A percentile compares a stretch with the other conserved stretches of the same genome.
phyloP scores from a whole-genome alignment of 352 stramenopile genomes.

The Pythium aquatile region DNA sequence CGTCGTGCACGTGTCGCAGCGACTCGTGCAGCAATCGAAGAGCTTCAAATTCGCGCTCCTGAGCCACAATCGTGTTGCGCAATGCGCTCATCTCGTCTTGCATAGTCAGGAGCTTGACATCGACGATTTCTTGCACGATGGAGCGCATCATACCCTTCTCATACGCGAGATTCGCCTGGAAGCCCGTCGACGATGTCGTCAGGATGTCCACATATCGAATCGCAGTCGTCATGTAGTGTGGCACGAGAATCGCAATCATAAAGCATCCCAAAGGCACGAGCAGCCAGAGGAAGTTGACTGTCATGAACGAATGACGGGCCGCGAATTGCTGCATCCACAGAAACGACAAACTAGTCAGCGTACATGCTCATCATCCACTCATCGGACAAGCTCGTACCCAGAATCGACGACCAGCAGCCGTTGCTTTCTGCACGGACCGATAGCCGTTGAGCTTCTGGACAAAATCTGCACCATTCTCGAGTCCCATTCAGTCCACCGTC shows the following conservation, averaged over 20 bases:
- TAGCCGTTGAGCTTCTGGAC: slow-evolving; percentile 19
- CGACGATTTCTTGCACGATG: slow-evolving; percentile 67
- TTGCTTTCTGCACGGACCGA: slow-evolving; percentile 26
- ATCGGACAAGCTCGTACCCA: slow-evolving; percentile 33
- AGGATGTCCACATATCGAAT: slow-evolving; percentile 73
- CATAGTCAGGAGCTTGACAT: slow-evolving; percentile 60
- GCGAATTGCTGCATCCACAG: slow-evolving; percentile 28
- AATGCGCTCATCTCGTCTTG: slow-evolving; percentile 50
- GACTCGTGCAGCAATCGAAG: slow-evolving; percentile 57
- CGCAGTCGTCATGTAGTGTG: slow-evolving; percentile 62
- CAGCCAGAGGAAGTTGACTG: slow-evolving; percentile 72
- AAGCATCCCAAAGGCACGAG: slow-evolving; percentile 70
- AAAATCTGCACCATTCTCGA: slow-evolving; percentile 5
- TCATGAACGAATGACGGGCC: slow-evolving; percentile 72
- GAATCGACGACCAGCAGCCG: slow-evolving; percentile 32
- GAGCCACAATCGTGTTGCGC: slow-evolving; percentile 46
- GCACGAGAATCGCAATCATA: slow-evolving; percentile 62
- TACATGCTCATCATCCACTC: background rate
- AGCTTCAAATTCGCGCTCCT: slow-evolving; percentile 63
- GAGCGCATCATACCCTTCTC: slow-evolving; percentile 61
- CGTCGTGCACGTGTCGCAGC: slow-evolving; percentile 51
- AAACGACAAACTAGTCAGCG: background rate
- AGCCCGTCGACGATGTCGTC: slow-evolving; percentile 40
- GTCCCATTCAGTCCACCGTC: background rate
- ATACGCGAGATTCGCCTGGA: slow-evolving; percentile 28